These are phyloP conservation scores for Fagus sylvatica DNA, from an alignment of 306 rosid species.

Conservation along the genomic window DNA sequence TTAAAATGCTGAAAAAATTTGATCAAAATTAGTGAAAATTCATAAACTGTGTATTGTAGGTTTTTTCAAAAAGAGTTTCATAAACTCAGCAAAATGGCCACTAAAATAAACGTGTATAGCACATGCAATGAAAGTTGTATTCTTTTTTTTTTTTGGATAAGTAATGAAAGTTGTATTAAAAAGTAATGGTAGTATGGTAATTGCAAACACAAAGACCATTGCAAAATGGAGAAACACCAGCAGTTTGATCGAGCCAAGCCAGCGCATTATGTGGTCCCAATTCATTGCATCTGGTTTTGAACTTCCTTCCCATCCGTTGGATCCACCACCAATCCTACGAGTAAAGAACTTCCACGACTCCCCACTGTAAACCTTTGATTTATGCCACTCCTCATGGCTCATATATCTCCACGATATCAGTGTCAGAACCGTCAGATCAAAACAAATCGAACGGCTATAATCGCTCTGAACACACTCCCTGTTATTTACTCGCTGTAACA, in stretches of 20 bases:
- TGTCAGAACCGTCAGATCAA: conserved; percentile 26
- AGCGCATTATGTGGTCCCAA: conserved; percentile 36
- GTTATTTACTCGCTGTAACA: conserved; percentile 3
- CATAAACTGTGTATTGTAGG: too few species aligned
- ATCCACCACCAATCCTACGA: conserved; percentile 34
- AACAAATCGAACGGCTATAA: conserved; percentile 29
- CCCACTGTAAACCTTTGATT: conserved; percentile 58
- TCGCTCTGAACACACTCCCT: not conserved
- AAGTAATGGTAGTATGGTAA: conserved; percentile 6
- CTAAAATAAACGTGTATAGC: not conserved
- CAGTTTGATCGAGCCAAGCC: not conserved
- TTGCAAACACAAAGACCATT: not conserved
- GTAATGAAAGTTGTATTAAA: not conserved
- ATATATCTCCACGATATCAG: conserved; percentile 52
- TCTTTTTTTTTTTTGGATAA: too few species aligned
- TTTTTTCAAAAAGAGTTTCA: too few species aligned
- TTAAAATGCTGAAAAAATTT: too few species aligned
- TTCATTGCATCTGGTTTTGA: conserved; percentile 2
- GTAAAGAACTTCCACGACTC: conserved; percentile 43
- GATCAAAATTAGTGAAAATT: too few species aligned
- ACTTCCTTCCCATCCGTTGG: conserved; percentile 29
- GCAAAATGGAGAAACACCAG: conserved; percentile 7
- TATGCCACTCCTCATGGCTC: conserved; percentile 46
- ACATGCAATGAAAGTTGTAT: not conserved
- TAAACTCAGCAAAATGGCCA: too few species aligned